Conservation (phyloP, 2,329 filamentous ascomycete species). For the Calycina herbarum region DNA sequence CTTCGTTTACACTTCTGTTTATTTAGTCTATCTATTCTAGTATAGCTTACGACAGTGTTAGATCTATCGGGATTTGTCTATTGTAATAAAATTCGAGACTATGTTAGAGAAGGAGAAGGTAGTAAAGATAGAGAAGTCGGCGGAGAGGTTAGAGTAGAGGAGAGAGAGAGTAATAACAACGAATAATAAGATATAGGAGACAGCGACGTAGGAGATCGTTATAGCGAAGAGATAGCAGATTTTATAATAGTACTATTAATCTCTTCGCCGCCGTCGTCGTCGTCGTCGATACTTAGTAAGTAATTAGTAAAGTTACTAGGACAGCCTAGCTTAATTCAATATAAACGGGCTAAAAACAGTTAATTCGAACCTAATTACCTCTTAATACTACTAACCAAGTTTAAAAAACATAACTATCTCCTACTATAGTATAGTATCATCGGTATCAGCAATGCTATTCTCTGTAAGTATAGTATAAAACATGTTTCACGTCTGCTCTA, state of each 20-base stretch:
- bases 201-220: constrained; percentile 4
- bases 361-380: constrained; percentile 22
- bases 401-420: constrained; percentile 22
- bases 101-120: constrained; percentile 9
- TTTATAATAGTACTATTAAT: constrained; percentile 11
- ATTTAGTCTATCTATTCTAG: constrained; percentile 10
- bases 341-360: constrained; percentile 18
- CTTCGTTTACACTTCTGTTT: constrained; percentile 9
- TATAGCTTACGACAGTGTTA: constrained; percentile 6
- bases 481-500: constrained; percentile 19
- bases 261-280: constrained; percentile 10
- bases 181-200: constrained; percentile 4
- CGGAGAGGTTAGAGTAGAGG: constrained; percentile 8
- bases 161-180: constrained; percentile 7
- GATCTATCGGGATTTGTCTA: constrained; percentile 11
- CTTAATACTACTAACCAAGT: constrained; percentile 17
- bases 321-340: constrained; percentile 21
- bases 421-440: constrained; percentile 17
- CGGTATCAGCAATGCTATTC: constrained; percentile 19
- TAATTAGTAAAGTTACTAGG: constrained; percentile 20
- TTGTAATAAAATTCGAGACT: constrained; percentile 10
- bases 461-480: constrained; percentile 19
- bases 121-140: constrained; percentile 14
- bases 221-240: constrained; percentile 10
- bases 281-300: constrained; percentile 14